Percentiles rank a stretch among this genome's conserved stretches.
Evolutionary conservation across 176 grass and related monocot genomes (phyloP).

Genomic region (Carex kokanica): DNA sequence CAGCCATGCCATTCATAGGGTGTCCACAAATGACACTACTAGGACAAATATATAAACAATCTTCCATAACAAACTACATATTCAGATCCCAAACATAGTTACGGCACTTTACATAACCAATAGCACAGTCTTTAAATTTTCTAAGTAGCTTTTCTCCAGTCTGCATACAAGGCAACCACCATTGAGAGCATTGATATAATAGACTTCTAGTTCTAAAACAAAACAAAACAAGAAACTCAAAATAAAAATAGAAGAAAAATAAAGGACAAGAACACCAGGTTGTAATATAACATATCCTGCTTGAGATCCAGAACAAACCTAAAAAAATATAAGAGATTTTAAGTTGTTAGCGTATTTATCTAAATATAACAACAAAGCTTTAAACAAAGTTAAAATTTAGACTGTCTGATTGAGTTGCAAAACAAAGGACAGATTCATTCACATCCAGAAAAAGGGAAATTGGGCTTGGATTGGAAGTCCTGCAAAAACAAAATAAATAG

Average conservation of each 20-base stretch:
- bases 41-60: background rate
- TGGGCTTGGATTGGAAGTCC: background rate
- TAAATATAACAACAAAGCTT: background rate
- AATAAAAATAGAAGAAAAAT: background rate
- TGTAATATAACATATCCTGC: background rate
- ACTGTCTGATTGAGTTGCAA: background rate
- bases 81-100: background rate
- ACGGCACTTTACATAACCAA: background rate
- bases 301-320: slow-evolving; percentile 6
- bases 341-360: background rate
- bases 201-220: background rate
- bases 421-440: slow-evolving; percentile 5
- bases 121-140: background rate
- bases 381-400: background rate
- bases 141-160: background rate
- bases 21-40: background rate
- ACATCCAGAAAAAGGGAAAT: background rate
- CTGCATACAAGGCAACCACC: background rate
- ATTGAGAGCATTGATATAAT: no score
- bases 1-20: background rate
- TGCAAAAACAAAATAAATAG: slow-evolving; percentile 18
- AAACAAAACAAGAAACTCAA: background rate
- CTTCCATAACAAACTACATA: background rate
- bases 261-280: background rate
- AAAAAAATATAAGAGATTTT: background rate